These are phyloP conservation scores for Torulaspora gathmanii DNA, from an alignment of 805 yeast species.

Conservation along the genomic window DNA sequence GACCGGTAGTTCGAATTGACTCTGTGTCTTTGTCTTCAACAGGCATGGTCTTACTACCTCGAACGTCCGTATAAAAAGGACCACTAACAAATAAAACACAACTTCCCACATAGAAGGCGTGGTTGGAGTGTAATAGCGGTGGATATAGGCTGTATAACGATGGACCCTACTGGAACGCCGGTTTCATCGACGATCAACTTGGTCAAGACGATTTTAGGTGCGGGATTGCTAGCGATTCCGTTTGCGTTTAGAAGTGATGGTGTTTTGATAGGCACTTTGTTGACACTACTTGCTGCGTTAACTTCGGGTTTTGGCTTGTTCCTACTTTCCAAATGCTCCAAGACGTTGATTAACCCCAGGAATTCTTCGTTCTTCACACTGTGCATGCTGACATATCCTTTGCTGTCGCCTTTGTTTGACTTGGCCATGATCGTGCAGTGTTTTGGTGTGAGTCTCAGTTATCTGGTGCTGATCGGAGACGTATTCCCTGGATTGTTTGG, in stretches of 20 bases:
- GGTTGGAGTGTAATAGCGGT: not conserved
- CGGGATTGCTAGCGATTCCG: conserved; percentile 71
- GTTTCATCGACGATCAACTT: conserved; percentile 61
- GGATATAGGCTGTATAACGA: conserved; percentile 3
- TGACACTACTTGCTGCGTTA: conserved; percentile 57
- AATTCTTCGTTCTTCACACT: conserved; percentile 65
- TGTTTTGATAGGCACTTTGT: conserved; percentile 48
- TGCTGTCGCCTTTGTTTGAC: conserved; percentile 65
- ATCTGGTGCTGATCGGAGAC: conserved; percentile 72
- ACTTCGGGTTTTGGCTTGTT: conserved; percentile 67
- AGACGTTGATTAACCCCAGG: conserved; percentile 50
- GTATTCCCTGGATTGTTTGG: conserved; percentile 62
- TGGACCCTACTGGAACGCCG: conserved; percentile 43
- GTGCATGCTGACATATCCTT: conserved; percentile 68
- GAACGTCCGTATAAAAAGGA: not conserved
- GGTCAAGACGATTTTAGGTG: conserved; percentile 73
- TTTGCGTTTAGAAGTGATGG: conserved; percentile 67
- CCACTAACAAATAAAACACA: not conserved
- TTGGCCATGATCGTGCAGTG: conserved; percentile 71
- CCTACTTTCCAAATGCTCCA: conserved; percentile 55
- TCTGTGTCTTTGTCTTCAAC: not conserved
- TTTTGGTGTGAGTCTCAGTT: conserved; percentile 71
- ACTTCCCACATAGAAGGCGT: not conserved
- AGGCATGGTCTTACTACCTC: not conserved
- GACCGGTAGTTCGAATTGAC: not conserved